These are phyloP conservation scores for Cladosporium sp. DNA, from an alignment of 2,329 filamentous ascomycete genomes.

Conservation along the genomic window DNA sequence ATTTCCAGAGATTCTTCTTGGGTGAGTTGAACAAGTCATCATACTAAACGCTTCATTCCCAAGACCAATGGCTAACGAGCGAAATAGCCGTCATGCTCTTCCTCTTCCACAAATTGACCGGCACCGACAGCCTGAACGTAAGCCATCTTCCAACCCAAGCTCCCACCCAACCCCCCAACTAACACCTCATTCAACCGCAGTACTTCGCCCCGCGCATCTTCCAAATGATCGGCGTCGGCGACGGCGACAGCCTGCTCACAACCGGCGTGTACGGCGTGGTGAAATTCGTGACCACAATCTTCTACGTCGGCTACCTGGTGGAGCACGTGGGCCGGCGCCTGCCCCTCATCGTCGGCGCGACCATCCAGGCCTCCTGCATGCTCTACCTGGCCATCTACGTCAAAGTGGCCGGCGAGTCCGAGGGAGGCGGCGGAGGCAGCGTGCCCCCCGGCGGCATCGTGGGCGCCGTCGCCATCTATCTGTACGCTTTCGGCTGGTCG, in stretches of 20 bases:
- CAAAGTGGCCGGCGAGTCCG: neutral
- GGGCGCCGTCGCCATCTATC: neutral
- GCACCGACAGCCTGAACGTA: conserved; percentile 34
- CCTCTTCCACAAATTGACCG: conserved; percentile 35
- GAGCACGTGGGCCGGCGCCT: conserved; percentile 39
- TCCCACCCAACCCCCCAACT: conserved; percentile 30
- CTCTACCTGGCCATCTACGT: neutral
- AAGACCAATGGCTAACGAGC: neutral
- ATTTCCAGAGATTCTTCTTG: conserved; percentile 41
- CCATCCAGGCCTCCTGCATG: conserved; percentile 23
- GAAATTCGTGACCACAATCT: conserved; percentile 34
- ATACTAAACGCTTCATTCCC: too few species aligned
- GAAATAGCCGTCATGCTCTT: conserved; percentile 35
- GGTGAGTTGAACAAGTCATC: conserved; percentile 17
- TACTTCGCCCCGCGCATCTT: conserved; percentile 38
- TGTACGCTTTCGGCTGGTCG: neutral
- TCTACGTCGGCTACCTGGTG: conserved; percentile 36
- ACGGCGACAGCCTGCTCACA: conserved; percentile 21
- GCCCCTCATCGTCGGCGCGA: conserved; percentile 46
- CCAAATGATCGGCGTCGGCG: conserved; percentile 43
- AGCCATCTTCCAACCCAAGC: too few species aligned
- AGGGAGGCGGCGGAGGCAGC: neutral
- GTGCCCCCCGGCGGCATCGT: neutral
- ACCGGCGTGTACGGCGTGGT: conserved; percentile 32
- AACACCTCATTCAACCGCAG: too few species aligned